Conservation (phyloP, 495 filamentous ascomycete genomes). For the Rhypophila decipiens region DNA sequence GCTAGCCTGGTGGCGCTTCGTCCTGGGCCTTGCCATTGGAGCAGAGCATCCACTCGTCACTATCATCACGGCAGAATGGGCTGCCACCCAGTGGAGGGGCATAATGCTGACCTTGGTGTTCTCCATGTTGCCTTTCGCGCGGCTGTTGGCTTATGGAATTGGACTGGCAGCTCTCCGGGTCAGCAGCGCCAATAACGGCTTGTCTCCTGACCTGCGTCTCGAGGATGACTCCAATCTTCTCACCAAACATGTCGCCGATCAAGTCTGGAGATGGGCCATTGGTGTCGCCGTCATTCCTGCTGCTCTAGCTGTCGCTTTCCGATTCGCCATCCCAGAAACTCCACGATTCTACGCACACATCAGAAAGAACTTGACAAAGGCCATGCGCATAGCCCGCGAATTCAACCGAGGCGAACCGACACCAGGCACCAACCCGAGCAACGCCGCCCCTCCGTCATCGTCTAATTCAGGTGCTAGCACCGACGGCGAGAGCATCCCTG, state of each 20-base stretch:
- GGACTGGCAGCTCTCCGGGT: conserved; percentile 29
- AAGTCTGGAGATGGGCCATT: conserved; percentile 63
- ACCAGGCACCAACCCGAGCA: not conserved
- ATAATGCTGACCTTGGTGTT: conserved; percentile 59
- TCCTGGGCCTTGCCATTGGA: conserved; percentile 45
- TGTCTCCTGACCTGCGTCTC: conserved; percentile 34
- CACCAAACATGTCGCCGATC: conserved; percentile 39
- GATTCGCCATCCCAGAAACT: conserved; percentile 63
- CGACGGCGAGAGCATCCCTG: not conserved
- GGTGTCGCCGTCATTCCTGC: conserved; percentile 60
- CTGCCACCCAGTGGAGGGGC: conserved; percentile 46
- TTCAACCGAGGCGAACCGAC: not conserved
- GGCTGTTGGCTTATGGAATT: conserved; percentile 40
- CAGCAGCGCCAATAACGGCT: not conserved
- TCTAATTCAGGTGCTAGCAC: not conserved
- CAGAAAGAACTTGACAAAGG: conserved; percentile 12
- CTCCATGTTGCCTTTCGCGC: conserved; percentile 56
- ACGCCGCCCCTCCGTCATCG: conserved; percentile 37
- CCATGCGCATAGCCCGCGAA: conserved; percentile 1
- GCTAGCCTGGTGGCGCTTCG: conserved; percentile 51
- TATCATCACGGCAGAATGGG: conserved; percentile 57
- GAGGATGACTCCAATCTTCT: conserved; percentile 41
- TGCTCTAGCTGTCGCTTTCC: conserved; percentile 55
- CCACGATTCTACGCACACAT: conserved; percentile 64
- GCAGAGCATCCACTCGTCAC: conserved; percentile 29